A percentile compares a stretch with the other conserved stretches of the same genome.
Evolutionary conservation across 495 filamentous ascomycete genomes (phyloP).

Genomic region (Daldinia caldariorum): DNA sequence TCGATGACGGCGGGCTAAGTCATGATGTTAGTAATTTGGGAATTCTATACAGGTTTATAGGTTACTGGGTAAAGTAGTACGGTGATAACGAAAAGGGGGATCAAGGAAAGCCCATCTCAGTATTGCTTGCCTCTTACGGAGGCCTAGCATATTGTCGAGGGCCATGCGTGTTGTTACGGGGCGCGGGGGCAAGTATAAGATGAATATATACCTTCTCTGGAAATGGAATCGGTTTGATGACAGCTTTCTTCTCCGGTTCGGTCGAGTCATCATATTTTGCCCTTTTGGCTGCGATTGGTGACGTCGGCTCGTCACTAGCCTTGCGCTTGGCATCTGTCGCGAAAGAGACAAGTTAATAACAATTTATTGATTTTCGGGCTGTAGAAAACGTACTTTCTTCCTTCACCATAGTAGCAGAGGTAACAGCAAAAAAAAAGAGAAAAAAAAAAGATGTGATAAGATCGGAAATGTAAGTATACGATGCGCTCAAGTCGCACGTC

Average conservation of each 20-base stretch:
- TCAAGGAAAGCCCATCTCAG: background rate
- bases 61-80: background rate
- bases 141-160: background rate
- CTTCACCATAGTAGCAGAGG: constrained; percentile 51
- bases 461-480: background rate
- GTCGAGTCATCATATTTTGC: constrained; percentile 66
- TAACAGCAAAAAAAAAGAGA: constrained; percentile 3
- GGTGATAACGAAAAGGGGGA: background rate
- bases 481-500: constrained; percentile 2
- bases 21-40: constrained; percentile 10
- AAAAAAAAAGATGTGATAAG: constrained; percentile 5
- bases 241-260: constrained; percentile 63
- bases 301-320: constrained; percentile 74
- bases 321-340: constrained; percentile 76
- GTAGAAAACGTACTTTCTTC: constrained; percentile 55
- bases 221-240: constrained; percentile 72
- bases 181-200: background rate
- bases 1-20: constrained; percentile 85
- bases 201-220: constrained; percentile 75
- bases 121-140: background rate
- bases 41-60: background rate
- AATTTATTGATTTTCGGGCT: background rate
- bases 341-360: constrained; percentile 21
- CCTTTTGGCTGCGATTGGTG: constrained; percentile 71
- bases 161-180: background rate